Base-by-base conservation (phyloP, 768 basidiomycete species). In the Aureoboletus auriporus region DNA sequence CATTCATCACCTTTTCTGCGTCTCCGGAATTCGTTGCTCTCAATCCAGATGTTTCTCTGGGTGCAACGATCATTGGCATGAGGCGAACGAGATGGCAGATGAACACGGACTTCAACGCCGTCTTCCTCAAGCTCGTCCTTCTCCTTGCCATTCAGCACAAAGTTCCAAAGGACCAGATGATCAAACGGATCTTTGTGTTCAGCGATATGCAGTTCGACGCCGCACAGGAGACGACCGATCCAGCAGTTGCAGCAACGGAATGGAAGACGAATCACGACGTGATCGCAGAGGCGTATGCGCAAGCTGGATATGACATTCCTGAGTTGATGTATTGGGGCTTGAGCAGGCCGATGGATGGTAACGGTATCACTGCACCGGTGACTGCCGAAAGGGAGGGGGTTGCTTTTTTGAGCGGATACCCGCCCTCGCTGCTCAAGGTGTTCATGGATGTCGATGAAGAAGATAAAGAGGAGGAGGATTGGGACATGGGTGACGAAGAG, bases 171-270 rank as follows among this genome's bases (percentile, higher is more conserved):
- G 83, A 83, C 44, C 78, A 87, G 40, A 87, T 89, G 85, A 76
- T 89, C 68, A 82, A 84, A 68, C 76, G 83, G 6, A 66, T 89
- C 0, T 88, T 89, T 59, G 73, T 89, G 36, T 89, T 90, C 62
- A 78, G 79, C 4, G 85, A 89, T 59, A 88, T 89, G 86, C 86
- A 87, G 65, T 89, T 89, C 53, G 83, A 88, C 58, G n/a, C 9
- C 1, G 54, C 56, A 16, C 14, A 31, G 9, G 9, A 1, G 1
- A 7, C 8, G n/a, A n/a, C n/a, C n/a, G n/a, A n/a, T 5, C 60
- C 65, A 29, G 28, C 44, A 14, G 7, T n/a, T 2, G 0, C 40
- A 8, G 39, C 9, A 4, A 42, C 36, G 2, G 34, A 54, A 0
- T 86, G 83, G 82, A 72, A 77, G 56, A 89, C 85, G 34, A 84